Conservation (phyloP, 2,329 filamentous ascomycete genomes). For the Penicillium sp. region DNA sequence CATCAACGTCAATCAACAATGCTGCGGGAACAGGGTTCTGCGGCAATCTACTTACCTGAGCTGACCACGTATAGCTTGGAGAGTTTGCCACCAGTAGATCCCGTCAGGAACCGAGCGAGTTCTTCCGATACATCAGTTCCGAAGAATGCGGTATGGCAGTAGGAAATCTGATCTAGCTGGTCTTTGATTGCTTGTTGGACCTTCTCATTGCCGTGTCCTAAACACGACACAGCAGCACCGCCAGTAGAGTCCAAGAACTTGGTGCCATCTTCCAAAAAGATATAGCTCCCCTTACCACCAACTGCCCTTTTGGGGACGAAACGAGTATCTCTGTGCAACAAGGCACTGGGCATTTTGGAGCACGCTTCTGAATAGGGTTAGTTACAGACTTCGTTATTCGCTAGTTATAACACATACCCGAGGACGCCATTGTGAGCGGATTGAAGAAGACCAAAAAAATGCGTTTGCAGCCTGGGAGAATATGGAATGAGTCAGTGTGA, state of each 20-base stretch:
- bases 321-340: slow-evolving; percentile 54
- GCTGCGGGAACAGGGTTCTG: background rate
- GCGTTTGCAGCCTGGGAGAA: too few species aligned
- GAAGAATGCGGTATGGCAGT: slow-evolving; percentile 60
- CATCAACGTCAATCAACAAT: background rate
- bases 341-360: slow-evolving; percentile 25
- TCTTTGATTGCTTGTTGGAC: slow-evolving; percentile 59
- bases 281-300: slow-evolving; percentile 51
- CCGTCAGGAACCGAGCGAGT: slow-evolving; percentile 50
- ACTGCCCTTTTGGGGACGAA: slow-evolving; percentile 48
- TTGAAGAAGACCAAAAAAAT: background rate
- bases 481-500: too few species aligned
- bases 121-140: slow-evolving; percentile 54
- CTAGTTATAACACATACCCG: slow-evolving; percentile 1
- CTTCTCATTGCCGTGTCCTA: slow-evolving; percentile 64
- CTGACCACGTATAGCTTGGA: slow-evolving; percentile 55
- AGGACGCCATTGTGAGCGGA: slow-evolving; percentile 1
- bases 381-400: background rate
- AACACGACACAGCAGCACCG: slow-evolving; percentile 68
- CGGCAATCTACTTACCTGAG: slow-evolving; percentile 47
- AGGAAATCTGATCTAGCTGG: slow-evolving; percentile 60
- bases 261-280: slow-evolving; percentile 55
- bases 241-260: slow-evolving; percentile 69
- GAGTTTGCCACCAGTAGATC: slow-evolving; percentile 54
- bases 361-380: slow-evolving; percentile 1